Conservation (phyloP, 192 early-diverging fungal genomes). For the Coemansia aciculifera region DNA sequence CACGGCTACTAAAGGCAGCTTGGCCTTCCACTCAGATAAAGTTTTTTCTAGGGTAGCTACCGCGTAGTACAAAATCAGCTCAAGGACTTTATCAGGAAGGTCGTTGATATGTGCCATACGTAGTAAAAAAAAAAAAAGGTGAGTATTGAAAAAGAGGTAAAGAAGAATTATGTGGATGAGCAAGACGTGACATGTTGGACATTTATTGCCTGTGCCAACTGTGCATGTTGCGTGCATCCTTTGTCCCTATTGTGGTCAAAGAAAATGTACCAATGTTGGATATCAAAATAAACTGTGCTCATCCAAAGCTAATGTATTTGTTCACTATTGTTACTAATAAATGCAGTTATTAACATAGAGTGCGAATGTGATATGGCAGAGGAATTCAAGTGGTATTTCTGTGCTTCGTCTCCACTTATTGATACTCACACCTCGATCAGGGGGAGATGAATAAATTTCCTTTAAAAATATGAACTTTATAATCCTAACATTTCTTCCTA, state of each 20-base stretch:
- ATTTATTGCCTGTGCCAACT: not conserved
- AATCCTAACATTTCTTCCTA: slow-evolving; percentile 10
- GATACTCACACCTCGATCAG: too few species aligned
- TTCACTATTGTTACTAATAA: too few species aligned
- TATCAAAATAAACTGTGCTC: too few species aligned
- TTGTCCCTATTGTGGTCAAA: too few species aligned
- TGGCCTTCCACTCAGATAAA: not conserved
- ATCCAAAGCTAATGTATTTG: too few species aligned
- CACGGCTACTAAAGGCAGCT: not conserved
- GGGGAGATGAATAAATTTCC: too few species aligned
- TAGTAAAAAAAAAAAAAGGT: not conserved
- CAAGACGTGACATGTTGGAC: not conserved
- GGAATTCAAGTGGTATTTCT: too few species aligned
- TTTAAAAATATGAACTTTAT: too few species aligned
- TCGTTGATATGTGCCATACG: slow-evolving; percentile 1
- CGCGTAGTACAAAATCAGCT: not conserved
- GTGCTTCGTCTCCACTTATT: too few species aligned
- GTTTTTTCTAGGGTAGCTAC: not conserved
- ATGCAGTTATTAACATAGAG: too few species aligned
- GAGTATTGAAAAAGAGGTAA: not conserved
- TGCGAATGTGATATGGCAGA: too few species aligned
- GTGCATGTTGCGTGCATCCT: slow-evolving; percentile 33
- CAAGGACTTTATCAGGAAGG: not conserved
- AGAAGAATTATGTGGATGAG: not conserved
- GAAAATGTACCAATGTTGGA: too few species aligned